These are phyloP conservation scores for Ceratobasidium sp. DNA, from an alignment of 1,284 basidiomycete genomes.

Conservation along the genomic window DNA sequence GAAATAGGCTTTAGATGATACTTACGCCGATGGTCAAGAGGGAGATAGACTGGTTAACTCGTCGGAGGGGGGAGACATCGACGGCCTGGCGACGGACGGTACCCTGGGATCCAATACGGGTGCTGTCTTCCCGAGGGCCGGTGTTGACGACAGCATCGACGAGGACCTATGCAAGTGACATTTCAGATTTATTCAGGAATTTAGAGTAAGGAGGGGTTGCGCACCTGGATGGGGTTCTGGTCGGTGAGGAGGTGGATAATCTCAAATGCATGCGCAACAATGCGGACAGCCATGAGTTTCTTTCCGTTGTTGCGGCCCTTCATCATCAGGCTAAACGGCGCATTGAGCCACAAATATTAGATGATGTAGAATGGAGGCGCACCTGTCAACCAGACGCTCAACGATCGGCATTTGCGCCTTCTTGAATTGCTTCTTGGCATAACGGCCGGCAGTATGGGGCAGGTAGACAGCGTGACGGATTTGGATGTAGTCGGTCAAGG, in stretches of 20 bases:
- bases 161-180: slow-evolving; percentile 70
- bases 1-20: slow-evolving; percentile 45
- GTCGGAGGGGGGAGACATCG: slow-evolving; percentile 97
- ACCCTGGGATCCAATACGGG: slow-evolving; percentile 99
- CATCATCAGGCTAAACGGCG: slow-evolving; percentile 90
- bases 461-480: slow-evolving; percentile 98
- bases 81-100: slow-evolving; percentile 99
- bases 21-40: slow-evolving; percentile 95
- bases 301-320: slow-evolving; percentile 99
- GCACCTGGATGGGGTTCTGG: slow-evolving; percentile 99
- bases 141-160: slow-evolving; percentile 99
- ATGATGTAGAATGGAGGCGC: slow-evolving; percentile 52
- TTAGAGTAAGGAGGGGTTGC: too few species aligned
- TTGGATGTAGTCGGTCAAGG: slow-evolving; percentile 98
- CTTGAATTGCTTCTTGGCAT: slow-evolving; percentile 99
- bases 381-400: slow-evolving; percentile 98
- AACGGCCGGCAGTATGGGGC: slow-evolving; percentile 98
- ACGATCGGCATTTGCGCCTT: slow-evolving; percentile 99
- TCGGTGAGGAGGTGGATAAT: slow-evolving; percentile 99
- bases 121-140: slow-evolving; percentile 99
- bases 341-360: slow-evolving; percentile 9
- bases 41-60: slow-evolving; percentile 97
- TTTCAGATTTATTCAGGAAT: slow-evolving; percentile 29
- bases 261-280: slow-evolving; percentile 99
- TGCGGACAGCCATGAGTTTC: slow-evolving; percentile 99